Conservation (phyloP, 1,284 basidiomycete species). For the Cronartium ribicola region DNA sequence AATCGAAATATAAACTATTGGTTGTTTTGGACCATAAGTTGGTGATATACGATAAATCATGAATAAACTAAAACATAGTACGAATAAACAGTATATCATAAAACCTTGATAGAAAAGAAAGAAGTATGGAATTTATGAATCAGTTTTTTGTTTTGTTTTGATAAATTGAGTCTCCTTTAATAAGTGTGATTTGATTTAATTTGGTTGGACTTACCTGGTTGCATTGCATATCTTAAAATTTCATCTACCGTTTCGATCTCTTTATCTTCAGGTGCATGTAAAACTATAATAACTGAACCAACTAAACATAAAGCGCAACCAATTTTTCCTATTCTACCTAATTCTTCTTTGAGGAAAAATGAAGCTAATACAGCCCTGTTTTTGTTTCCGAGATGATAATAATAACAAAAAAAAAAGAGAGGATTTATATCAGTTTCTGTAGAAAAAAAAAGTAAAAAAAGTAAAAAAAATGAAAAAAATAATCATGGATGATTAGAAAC, state of each 20-base stretch:
- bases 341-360: conserved; percentile 84
- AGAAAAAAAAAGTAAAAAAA: conserved; percentile 29
- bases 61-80: conserved; percentile 72
- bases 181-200: too few relatives aligned
- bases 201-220: conserved; percentile 72
- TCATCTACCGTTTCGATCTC: conserved; percentile 90
- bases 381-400: neutral
- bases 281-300: conserved; percentile 88
- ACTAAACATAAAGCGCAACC: conserved; percentile 88
- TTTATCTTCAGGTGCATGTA: conserved; percentile 95
- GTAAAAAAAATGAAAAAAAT: conserved; percentile 25
- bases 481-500: neutral
- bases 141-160: too few relatives aligned
- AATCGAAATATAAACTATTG: conserved; percentile 88
- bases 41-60: conserved; percentile 86
- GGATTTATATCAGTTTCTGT: neutral
- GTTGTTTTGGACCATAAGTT: conserved; percentile 79
- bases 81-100: conserved; percentile 78
- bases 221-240: conserved; percentile 80
- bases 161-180: too few relatives aligned
- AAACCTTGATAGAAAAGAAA: conserved; percentile 62
- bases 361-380: conserved; percentile 83
- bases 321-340: conserved; percentile 85
- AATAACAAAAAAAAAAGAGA: neutral
- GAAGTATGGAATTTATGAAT: conserved; percentile 5